Percentiles rank a stretch among this genome's conserved stretches.
phyloP scores from a whole-genome alignment of 768 basidiomycete genomes.

The Cantharellus anzutake region DNA sequence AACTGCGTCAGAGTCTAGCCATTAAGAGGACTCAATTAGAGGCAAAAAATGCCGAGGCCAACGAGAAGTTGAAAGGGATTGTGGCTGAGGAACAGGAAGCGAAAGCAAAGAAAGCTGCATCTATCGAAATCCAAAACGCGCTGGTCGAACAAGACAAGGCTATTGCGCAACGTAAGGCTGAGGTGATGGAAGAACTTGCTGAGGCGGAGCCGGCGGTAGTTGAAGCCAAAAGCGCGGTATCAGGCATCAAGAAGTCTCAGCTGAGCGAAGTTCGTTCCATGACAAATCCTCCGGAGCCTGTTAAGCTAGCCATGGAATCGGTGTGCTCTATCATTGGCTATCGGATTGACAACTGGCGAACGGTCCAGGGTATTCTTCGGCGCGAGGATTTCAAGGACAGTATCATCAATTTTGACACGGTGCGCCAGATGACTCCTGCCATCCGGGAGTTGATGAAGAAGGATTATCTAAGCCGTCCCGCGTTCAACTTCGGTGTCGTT shows the following conservation, averaged over 20 bases:
- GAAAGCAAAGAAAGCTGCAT: constrained; percentile 93
- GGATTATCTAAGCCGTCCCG: constrained; percentile 78
- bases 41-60: constrained; percentile 87
- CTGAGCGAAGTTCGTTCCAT: constrained; percentile 93
- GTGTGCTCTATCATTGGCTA: constrained; percentile 93
- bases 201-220: constrained; percentile 95
- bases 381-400: constrained; percentile 92
- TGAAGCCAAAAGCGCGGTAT: constrained; percentile 91
- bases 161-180: constrained; percentile 71
- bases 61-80: constrained; percentile 95
- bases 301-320: constrained; percentile 96
- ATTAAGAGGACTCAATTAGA: constrained; percentile 84
- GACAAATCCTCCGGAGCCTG: constrained; percentile 96
- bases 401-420: constrained; percentile 92
- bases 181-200: constrained; percentile 89
- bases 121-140: constrained; percentile 88
- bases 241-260: constrained; percentile 88
- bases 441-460: constrained; percentile 82
- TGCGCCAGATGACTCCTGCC: constrained; percentile 69
- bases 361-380: constrained; percentile 88
- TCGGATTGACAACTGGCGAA: constrained; percentile 92
- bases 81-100: constrained; percentile 97
- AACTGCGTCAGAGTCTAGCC: constrained; percentile 85
- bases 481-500: constrained; percentile 88
- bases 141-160: constrained; percentile 77